Base-by-base conservation (phyloP, 2,329 filamentous ascomycete species). In the Torrubiellomyces zombiae region DNA sequence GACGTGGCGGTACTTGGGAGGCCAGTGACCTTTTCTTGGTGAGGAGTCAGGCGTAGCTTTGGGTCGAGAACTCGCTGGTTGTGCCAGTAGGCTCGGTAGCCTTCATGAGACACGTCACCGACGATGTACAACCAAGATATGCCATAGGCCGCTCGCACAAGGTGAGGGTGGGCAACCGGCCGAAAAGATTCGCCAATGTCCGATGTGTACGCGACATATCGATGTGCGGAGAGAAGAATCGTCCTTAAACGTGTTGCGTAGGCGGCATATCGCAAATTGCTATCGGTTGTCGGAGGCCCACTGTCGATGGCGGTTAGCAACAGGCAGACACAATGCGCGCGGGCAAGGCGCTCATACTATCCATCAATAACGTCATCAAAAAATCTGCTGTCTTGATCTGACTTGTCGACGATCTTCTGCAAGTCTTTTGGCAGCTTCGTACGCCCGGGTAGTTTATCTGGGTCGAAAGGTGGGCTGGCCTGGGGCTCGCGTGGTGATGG, bases 141-240 rank as follows among this genome's bases (percentile, higher is more conserved):
- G 24, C 70, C 86, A 45, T 98, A 98, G 5, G 89, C 89, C 23
- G 69, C 60, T 30, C 75, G 69, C 8, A 98, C 77, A 3, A 91
- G 55, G 40, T 64, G 73, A 0, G 83, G 86, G 45, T 94, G 85
- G 4, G 86, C 85, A 19, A 98, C 67, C 0, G 89, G 89, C 2
- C 89, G 72, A 54, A 98, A 98, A 0, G 80, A 91, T 52, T 98
- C 89, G 47, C 89, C 89, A 35, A 98, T 86, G 43, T 95, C 86
- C 12, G 76, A 85, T 0, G 89, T 95, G 50, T 98, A 98, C 28
- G 89, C 89, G 24, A 98, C 83, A 44, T 98, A 98, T 42, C 89
- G 75, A 44, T 95, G 89, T 4, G 85, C 85, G 10, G 79, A 82
- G 38, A 85, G 60, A 42, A 98, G 71, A 37, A 95, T 79, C 6